phyloP scores from a whole-genome alignment of 176 grass and related monocot species.

The Stipa capillata region DNA sequence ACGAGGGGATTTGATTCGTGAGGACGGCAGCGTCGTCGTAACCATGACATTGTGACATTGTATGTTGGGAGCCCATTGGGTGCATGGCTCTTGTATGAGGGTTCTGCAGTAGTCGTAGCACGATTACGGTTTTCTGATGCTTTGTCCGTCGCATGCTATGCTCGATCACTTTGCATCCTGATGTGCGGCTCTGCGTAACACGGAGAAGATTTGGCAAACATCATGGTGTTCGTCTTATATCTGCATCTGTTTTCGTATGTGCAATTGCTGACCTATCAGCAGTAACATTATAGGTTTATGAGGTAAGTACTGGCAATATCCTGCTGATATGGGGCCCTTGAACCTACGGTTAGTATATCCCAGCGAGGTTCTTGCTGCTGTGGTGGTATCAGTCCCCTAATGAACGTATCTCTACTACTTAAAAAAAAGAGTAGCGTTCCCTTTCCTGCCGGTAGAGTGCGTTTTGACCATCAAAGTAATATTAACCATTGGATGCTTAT shows the following conservation, averaged over 20 bases:
- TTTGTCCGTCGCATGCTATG: not conserved
- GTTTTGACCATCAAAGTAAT: too few relatives aligned
- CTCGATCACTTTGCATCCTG: too few relatives aligned
- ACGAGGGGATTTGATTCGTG: not conserved
- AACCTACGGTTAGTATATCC: too few relatives aligned
- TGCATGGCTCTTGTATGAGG: not conserved
- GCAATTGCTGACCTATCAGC: not conserved
- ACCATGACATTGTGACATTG: not conserved
- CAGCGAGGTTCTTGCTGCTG: not conserved
- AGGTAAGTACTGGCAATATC: not conserved
- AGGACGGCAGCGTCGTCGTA: not conserved
- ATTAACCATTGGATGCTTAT: too few relatives aligned
- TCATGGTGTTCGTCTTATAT: not conserved
- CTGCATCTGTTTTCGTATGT: too few relatives aligned
- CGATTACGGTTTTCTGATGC: too few relatives aligned
- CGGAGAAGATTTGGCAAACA: not conserved
- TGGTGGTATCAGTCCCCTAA: not conserved
- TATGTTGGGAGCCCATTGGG: not conserved
- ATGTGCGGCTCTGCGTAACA: not conserved
- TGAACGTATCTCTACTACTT: too few relatives aligned
- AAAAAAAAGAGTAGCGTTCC: too few relatives aligned
- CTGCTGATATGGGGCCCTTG: not conserved
- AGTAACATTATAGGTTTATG: too few relatives aligned
- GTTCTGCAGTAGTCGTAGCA: too few relatives aligned
- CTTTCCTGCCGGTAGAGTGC: too few relatives aligned